A percentile compares a stretch with the other conserved stretches of the same genome.
phyloP scores from a whole-genome alignment of 495 filamentous ascomycete genomes.

The Penicillium pancosmium region DNA sequence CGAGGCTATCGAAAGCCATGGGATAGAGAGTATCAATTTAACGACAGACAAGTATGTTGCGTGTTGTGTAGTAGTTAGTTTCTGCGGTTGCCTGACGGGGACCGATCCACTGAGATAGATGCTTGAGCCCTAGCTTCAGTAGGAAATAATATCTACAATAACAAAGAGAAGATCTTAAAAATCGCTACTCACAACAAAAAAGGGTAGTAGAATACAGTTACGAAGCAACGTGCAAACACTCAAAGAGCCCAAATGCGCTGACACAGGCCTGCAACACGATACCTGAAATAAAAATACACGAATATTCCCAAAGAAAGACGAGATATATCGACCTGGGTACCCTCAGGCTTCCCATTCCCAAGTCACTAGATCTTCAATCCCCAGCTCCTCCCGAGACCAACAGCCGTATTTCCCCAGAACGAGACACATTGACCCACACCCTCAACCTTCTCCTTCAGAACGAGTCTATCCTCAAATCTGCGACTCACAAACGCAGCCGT shows the following conservation, averaged over 20 bases:
- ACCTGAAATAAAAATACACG: neutral
- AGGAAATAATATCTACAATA: no score
- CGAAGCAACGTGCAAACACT: neutral
- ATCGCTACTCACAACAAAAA: neutral
- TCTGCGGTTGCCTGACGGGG: no score
- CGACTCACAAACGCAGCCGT: slow-evolving; percentile 80
- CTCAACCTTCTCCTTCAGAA: slow-evolving; percentile 58
- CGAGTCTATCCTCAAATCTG: slow-evolving; percentile 68
- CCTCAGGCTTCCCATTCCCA: no score
- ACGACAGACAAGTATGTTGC: no score
- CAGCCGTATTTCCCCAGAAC: slow-evolving; percentile 65
- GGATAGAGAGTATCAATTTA: no score
- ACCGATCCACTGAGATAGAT: no score
- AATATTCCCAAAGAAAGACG: neutral
- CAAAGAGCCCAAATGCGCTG: neutral
- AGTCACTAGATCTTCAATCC: slow-evolving; percentile 46
- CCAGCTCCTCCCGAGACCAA: slow-evolving; percentile 49
- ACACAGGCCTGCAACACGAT: neutral
- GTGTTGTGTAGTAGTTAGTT: no score
- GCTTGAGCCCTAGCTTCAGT: no score
- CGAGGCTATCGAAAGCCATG: no score
- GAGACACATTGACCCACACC: slow-evolving; percentile 72
- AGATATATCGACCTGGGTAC: no score
- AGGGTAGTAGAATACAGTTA: slow-evolving; percentile 1
- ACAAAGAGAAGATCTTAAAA: no score